Evolutionary conservation across 768 basidiomycete genomes (phyloP), one percentile per base, ranked within the genome.

Genomic region (Chiua virens): DNA sequence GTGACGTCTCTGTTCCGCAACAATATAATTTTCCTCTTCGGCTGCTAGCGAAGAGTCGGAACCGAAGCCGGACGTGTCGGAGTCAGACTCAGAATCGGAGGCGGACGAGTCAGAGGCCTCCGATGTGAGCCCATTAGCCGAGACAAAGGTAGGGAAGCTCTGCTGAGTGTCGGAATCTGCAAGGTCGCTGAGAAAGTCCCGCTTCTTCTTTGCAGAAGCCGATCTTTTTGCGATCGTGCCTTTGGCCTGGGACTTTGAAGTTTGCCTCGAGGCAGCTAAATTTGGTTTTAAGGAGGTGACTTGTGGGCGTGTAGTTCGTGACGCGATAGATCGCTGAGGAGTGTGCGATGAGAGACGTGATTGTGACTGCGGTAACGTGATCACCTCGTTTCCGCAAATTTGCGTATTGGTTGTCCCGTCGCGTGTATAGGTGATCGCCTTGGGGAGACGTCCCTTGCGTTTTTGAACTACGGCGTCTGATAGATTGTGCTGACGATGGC

Each of bases 101-200:
- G 73, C 71, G 32, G 63, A 69, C 13, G 80, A 81, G 42, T 76
- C 77, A 3, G 78, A 75, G 8, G 73, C 69, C 18, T 74, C 72
- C 13, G 79, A 78, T 8, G 81, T 78, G 36, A 81, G 59, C 3
- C 72, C 81, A 27, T 83, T 82, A 20, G 86, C 86, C 25, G 83
- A 80, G 23, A 88, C 73, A 63, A 88, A 87, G 21, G 84, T 87
- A 13, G 86, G 86, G 64, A 85, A 83, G 43, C 68, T 75, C 70
- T 66, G 51, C 71, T 67, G 42, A 70, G 52, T 60, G 55, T 68
- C 60, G 57, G 55, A 58, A 47, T 63, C 63, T 9, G 56, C 40
- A 8, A 63, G 61, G 32, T 59, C 56, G 44, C 45, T 49, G 58
- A 47, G 17, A 43, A 46, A 32, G 23, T 17, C 50, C 25, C 35